These are phyloP conservation scores for Chiua sp. DNA, from an alignment of 1,284 basidiomycete genomes.

Conservation along the genomic window DNA sequence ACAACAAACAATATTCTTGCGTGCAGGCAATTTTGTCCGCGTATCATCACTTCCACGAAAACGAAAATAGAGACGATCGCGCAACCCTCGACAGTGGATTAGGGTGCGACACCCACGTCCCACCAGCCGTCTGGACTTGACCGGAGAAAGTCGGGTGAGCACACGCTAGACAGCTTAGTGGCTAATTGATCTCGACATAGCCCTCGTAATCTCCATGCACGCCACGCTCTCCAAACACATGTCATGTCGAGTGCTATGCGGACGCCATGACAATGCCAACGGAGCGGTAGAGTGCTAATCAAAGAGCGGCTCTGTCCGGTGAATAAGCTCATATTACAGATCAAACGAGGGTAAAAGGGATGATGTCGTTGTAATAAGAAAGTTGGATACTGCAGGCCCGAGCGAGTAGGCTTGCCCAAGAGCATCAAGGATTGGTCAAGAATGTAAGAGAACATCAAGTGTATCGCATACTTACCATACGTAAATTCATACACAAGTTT, in stretches of 20 bases:
- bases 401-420: conserved; percentile 11
- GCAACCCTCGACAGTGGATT: conserved; percentile 8
- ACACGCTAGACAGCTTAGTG: conserved; percentile 13
- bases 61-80: conserved; percentile 1
- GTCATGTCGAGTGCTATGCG: conserved; percentile 9
- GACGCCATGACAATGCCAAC: conserved; percentile 19
- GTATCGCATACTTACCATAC: conserved; percentile 20
- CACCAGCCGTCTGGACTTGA: conserved; percentile 3
- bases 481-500: conserved; percentile 26
- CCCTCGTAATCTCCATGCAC: not conserved
- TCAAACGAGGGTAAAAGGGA: conserved; percentile 22
- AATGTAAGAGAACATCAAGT: conserved; percentile 10
- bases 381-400: conserved; percentile 17
- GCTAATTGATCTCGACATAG: conserved; percentile 14
- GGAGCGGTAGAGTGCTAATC: conserved; percentile 34
- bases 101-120: conserved; percentile 13
- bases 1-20: conserved; percentile 30
- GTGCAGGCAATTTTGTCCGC: conserved; percentile 27
- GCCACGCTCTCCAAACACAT: conserved; percentile 8
- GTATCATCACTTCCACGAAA: conserved; percentile 21
- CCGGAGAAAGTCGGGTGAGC: conserved; percentile 20
- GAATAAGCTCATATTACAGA: conserved; percentile 16
- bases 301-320: conserved; percentile 5
- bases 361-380: conserved; percentile 33
- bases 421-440: conserved; percentile 20